phyloP scores from a whole-genome alignment of 2,329 filamentous ascomycete genomes.

The Tolypocladium ophioglossoides region DNA sequence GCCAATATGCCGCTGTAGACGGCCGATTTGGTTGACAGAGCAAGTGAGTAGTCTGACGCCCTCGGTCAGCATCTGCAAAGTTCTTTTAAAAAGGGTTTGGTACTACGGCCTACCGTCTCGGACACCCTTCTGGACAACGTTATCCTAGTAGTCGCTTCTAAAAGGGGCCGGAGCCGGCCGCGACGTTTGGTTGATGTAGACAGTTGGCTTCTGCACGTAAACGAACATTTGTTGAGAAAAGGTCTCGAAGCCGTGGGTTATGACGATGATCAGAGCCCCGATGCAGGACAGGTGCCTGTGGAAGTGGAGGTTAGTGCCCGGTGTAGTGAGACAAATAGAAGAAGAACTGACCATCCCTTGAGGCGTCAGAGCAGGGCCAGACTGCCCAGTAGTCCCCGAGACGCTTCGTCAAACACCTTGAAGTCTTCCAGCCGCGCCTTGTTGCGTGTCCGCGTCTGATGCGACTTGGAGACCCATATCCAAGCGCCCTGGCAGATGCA shows the following conservation, averaged over 20 bases:
- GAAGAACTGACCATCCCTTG: constrained; percentile 18
- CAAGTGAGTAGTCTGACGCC: constrained; percentile 8
- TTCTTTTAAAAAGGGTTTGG: too few relatives aligned
- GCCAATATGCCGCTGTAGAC: constrained; percentile 27
- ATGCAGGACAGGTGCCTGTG: constrained; percentile 25
- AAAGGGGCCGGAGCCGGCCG: constrained; percentile 15
- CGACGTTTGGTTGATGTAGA: constrained; percentile 7
- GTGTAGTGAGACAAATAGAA: neutral
- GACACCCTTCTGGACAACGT: constrained; percentile 14
- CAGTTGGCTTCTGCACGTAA: constrained; percentile 16
- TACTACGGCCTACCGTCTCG: neutral
- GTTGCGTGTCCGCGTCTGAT: constrained; percentile 17
- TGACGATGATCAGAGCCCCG: constrained; percentile 23
- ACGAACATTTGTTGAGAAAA: constrained; percentile 28
- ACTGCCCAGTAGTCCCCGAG: constrained; percentile 23
- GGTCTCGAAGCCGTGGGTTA: constrained; percentile 26
- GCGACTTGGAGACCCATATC: constrained; percentile 27
- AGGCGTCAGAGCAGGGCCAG: constrained; percentile 23
- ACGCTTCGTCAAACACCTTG: constrained; percentile 27
- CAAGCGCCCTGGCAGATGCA: constrained; percentile 27
- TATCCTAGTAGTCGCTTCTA: constrained; percentile 25
- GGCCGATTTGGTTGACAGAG: constrained; percentile 25
- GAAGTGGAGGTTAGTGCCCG: neutral
- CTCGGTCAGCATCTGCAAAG: neutral
- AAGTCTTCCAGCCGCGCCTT: constrained; percentile 25